Conservation (phyloP, 2,329 filamentous ascomycete genomes). For the Aspergillus sp. region DNA sequence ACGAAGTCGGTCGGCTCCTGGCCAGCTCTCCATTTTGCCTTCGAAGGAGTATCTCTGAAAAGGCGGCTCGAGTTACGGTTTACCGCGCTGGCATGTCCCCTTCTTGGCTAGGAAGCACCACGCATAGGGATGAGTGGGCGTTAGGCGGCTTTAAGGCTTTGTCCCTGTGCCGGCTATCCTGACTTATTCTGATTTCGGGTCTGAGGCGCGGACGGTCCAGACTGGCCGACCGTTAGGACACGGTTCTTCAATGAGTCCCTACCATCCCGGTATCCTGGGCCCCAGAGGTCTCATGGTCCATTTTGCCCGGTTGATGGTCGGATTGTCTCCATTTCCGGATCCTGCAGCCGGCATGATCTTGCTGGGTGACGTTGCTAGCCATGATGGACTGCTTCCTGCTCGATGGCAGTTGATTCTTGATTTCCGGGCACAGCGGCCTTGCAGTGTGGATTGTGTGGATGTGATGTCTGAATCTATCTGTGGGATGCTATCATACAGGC, state of each 20-base stretch:
- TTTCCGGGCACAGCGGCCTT: no score
- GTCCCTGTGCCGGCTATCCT: not conserved
- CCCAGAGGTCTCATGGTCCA: slow-evolving; percentile 12
- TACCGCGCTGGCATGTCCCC: slow-evolving; percentile 4
- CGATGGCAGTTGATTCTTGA: no score
- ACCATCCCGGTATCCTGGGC: slow-evolving; percentile 19
- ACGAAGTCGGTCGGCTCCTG: slow-evolving; percentile 6
- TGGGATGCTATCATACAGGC: no score
- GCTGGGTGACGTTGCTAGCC: no score
- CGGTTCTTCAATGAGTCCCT: not conserved
- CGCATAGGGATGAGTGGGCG: not conserved
- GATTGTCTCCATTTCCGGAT: no score
- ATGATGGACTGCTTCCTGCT: no score
- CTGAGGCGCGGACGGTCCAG: not conserved
- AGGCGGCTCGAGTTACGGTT: slow-evolving; percentile 6
- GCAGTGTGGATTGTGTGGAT: no score
- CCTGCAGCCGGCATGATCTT: no score
- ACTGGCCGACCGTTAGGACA: not conserved
- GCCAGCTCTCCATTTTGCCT: slow-evolving; percentile 16
- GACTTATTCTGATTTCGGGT: slow-evolving; percentile 1
- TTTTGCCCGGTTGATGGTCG: no score
- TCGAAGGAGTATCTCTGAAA: slow-evolving; percentile 15
- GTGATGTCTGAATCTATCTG: no score
- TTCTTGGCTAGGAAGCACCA: slow-evolving; percentile 2
- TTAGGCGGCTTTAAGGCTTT: not conserved